phyloP scores from a whole-genome alignment of 2,329 filamentous ascomycete genomes.

The Pseudocercospora fuligena region DNA sequence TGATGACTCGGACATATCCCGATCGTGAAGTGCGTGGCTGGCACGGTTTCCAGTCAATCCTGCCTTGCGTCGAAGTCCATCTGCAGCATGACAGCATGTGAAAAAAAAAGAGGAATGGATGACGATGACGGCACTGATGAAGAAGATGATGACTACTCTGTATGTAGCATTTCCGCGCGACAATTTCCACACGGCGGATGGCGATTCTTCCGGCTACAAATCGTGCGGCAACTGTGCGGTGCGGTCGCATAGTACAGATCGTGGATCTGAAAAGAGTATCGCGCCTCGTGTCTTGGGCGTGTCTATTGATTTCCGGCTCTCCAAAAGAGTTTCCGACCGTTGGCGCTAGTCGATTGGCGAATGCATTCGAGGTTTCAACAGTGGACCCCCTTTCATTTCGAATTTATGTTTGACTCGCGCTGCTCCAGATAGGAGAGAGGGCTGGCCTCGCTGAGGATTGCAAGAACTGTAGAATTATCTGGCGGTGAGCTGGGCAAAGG shows the following conservation, averaged over 20 bases:
- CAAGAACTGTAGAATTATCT: too few relatives aligned
- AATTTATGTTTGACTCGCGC: background rate
- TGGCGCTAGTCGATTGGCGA: background rate
- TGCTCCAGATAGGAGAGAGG: background rate
- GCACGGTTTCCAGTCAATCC: background rate
- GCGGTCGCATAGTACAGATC: background rate
- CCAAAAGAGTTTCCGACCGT: conserved; percentile 1
- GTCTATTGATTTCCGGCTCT: conserved; percentile 6
- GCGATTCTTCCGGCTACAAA: background rate
- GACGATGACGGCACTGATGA: background rate
- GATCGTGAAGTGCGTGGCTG: background rate
- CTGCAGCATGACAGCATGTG: background rate
- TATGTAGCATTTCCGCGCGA: too few relatives aligned
- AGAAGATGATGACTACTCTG: too few relatives aligned
- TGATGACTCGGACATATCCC: conserved; percentile 1
- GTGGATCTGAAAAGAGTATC: background rate
- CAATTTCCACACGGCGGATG: background rate
- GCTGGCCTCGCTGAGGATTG: background rate
- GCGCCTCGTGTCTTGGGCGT: background rate
- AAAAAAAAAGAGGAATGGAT: background rate
- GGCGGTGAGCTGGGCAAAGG: too few relatives aligned
- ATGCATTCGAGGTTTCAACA: background rate
- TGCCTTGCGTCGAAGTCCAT: background rate
- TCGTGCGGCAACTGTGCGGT: background rate
- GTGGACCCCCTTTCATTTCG: background rate